phyloP scores from a whole-genome alignment of 768 basidiomycete species.

The Saitozyma sp. region DNA sequence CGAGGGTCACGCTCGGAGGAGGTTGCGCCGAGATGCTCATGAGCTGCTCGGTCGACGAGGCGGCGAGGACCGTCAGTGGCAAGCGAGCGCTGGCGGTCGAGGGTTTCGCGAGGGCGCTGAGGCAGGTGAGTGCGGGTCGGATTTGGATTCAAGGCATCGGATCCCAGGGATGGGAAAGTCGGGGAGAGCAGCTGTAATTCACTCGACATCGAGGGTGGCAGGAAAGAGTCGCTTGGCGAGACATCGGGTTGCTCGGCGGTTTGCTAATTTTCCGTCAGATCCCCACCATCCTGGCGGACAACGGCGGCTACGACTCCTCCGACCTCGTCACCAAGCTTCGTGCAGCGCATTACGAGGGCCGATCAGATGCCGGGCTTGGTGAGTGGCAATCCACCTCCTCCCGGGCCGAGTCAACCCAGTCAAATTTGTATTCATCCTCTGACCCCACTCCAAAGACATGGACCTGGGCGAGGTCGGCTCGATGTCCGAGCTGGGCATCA shows the following conservation, averaged over 20 bases:
- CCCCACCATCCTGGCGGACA: slow-evolving; percentile 94
- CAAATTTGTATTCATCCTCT: neutral
- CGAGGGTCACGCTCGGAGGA: slow-evolving; percentile 87
- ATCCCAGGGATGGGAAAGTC: too few species aligned
- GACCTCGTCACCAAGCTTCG: slow-evolving; percentile 86
- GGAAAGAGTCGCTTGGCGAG: neutral
- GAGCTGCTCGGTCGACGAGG: slow-evolving; percentile 91
- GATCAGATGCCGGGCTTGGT: slow-evolving; percentile 84
- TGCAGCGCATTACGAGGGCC: slow-evolving; percentile 91
- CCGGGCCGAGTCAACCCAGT: neutral
- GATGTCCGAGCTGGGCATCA: slow-evolving; percentile 83
- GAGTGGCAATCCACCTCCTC: slow-evolving; percentile 44
- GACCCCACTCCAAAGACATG: slow-evolving; percentile 67
- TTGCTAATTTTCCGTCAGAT: slow-evolving; percentile 55
- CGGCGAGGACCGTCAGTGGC: slow-evolving; percentile 75
- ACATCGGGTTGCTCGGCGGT: neutral
- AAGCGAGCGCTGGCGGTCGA: slow-evolving; percentile 96
- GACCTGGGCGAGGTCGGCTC: slow-evolving; percentile 77
- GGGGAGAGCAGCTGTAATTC: too few species aligned
- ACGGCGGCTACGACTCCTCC: slow-evolving; percentile 96
- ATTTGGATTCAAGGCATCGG: neutral
- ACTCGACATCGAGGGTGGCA: too few species aligned
- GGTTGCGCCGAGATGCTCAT: slow-evolving; percentile 99
- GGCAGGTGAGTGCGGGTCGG: slow-evolving; percentile 57
- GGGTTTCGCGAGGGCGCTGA: slow-evolving; percentile 80